Evolutionary conservation across 2,329 filamentous ascomycete genomes (phyloP), one percentile per base, ranked within the genome.

Genomic region (Alternaria triticina): DNA sequence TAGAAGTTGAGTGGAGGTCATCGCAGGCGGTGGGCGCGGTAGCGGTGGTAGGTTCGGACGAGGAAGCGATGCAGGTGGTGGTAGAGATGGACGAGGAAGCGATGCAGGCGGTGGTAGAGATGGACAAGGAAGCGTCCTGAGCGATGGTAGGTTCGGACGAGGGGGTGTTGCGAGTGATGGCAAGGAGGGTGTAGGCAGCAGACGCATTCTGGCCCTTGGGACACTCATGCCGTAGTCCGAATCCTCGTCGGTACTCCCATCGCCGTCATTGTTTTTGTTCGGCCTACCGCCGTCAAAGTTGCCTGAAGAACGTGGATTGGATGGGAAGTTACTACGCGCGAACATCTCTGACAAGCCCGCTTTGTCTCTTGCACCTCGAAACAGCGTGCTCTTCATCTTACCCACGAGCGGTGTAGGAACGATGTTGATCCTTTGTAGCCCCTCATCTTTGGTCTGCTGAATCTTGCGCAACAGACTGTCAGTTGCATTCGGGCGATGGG

Each of bases 351-450:
- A 4, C 17, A 57, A 23, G 12, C 49, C 46, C 5, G 51, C 17
- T 56, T 28, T 62, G 9, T 62, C 65, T 13, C 23, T 61, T 5
- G 71, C 64, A 15, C 59, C 47, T 33, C 67, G 55, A 25, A 76
- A 75, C 5, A 71, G 44, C 36, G 57, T 67, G 12, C 71, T 72
- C 23, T 67, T 74, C 64, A 71, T 57, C 57, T 54, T 69, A 6
- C 67, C 68, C 10, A 69, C 54, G 7, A 77, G 33, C 10, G 70
- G 64, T 33, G 22, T 6, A 40, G 72, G 71, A 8, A 76, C 67
- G 9, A 61, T 27, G 6, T 61, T 69, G 51, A 75, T 67, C n/a
- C 15, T 64, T 9, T 66, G 54, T 5, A 61, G 47, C 3, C 44
- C 57, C 28, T 54, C 30, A 27, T 17, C 30, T 13, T 15, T 65